Evolutionary conservation across 768 basidiomycete species (phyloP).

Genomic region (Rhodotorula babjevae): DNA sequence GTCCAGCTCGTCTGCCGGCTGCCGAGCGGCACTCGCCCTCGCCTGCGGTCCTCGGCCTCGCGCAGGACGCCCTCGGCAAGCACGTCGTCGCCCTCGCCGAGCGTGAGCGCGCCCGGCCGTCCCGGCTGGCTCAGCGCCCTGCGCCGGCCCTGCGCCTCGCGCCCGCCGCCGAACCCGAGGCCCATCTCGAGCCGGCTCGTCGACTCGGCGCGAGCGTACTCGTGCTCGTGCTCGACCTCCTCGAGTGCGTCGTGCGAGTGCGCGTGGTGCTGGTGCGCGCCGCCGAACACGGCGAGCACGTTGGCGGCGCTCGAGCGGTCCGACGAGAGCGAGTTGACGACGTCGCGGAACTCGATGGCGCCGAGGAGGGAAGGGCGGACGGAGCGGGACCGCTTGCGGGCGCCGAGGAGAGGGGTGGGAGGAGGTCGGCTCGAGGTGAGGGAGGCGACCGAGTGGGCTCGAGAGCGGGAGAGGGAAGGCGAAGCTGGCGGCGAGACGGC

Average conservation of each 20-base stretch:
- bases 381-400: neutral
- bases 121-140: slow-evolving; percentile 10
- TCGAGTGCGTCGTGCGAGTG: slow-evolving; percentile 17
- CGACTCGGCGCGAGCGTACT: too few species aligned
- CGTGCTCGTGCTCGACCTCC: neutral
- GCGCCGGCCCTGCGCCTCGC: slow-evolving; percentile 3
- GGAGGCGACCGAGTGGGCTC: slow-evolving; percentile 1
- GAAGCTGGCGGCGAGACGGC: neutral
- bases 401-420: slow-evolving; percentile 56
- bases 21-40: neutral
- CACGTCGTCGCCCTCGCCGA: slow-evolving; percentile 8
- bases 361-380: slow-evolving; percentile 68
- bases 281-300: slow-evolving; percentile 30
- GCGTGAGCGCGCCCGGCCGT: neutral
- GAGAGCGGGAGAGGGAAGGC: neutral
- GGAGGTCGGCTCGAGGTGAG: slow-evolving; percentile 46
- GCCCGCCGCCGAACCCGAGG: neutral
- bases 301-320: slow-evolving; percentile 46
- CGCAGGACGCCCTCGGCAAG: slow-evolving; percentile 10
- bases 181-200: neutral
- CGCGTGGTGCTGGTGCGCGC: slow-evolving; percentile 17
- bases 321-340: slow-evolving; percentile 73
- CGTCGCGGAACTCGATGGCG: slow-evolving; percentile 90
- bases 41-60: neutral
- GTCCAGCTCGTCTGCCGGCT: slow-evolving; percentile 4